These are phyloP conservation scores for Verticillium isaacii DNA, from an alignment of 2,329 filamentous ascomycete species.

Conservation along the genomic window DNA sequence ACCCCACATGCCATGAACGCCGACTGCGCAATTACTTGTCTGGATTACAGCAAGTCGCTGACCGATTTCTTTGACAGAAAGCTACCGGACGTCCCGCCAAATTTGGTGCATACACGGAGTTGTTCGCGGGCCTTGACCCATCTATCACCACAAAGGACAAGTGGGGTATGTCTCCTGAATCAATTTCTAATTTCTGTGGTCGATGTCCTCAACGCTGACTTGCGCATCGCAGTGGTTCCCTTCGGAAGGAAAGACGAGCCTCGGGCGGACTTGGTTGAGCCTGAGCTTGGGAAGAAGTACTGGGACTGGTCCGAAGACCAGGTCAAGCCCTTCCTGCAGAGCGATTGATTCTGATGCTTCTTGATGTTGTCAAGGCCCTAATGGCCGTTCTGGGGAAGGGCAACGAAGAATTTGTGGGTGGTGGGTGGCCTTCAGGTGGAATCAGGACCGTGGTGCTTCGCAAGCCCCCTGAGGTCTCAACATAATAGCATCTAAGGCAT, in stretches of 20 bases:
- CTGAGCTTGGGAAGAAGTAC: constrained; percentile 5
- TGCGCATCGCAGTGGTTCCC: constrained; percentile 3
- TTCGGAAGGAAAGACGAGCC: constrained; percentile 4
- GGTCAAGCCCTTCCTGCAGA: constrained; percentile 3
- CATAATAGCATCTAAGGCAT: too few species aligned
- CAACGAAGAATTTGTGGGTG: too few species aligned
- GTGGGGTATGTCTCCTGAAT: background rate
- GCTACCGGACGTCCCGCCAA: constrained; percentile 3
- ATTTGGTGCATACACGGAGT: constrained; percentile 35
- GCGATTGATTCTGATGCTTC: background rate
- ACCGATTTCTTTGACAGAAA: background rate
- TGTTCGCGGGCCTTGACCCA: constrained; percentile 32
- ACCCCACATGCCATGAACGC: too few species aligned
- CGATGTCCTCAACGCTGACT: background rate
- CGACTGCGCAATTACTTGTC: too few species aligned
- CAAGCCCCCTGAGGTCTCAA: too few species aligned
- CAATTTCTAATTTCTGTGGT: background rate
- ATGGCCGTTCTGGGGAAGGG: too few species aligned
- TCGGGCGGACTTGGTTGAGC: constrained; percentile 5
- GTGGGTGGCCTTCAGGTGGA: too few species aligned
- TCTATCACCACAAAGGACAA: constrained; percentile 26
- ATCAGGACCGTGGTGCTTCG: too few species aligned
- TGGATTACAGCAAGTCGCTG: too few species aligned
- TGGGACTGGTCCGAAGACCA: constrained; percentile 12
- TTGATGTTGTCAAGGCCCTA: too few species aligned